Evolutionary conservation across 305 asterid species (phyloP), one percentile per base, ranked within the genome.

Genomic region (Fraxinus platypoda): DNA sequence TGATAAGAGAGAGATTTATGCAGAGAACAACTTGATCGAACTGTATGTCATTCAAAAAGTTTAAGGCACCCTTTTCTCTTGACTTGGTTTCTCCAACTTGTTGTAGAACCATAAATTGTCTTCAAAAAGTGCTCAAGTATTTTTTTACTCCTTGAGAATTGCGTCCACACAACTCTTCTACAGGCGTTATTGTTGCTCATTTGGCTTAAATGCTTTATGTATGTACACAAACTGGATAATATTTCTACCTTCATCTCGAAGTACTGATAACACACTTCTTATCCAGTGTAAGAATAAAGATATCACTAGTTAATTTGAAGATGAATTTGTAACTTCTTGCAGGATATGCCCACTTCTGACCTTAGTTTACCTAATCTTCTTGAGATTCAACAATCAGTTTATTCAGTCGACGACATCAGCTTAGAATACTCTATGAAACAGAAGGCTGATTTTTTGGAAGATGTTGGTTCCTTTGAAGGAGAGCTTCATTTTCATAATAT

Each of bases 281-380:
- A 59, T 68, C 64, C 66, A 38, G 71, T 64, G 31, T 64, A 52
- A 25, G 68, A 81, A 80, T 34, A 66, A 76, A 34, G 70, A 71
- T 88, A 31, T 76, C 1, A 6, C 37, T 83, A 34, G 73, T n/a
- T 71, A 77, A 62, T 78, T 76, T 21, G 37, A 72, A 78, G 59
- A 37, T 76, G 37, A 81, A 82, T 78, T 7, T 73, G 52, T 35
- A 73, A 73, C 71, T 74, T 71, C 84, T 86, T 89, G 87, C 95
- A 97, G 98, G 98, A 90, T 78, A 81, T 84, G 80, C 90, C 83
- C 33, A 83, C 73, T 85, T 81, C 86, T 88, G 94, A 87, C 80
- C 82, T 87, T 84, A 78, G 62, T 71, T 82, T 85, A 85, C 92
- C 87, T n/a, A 82, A 91, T 85, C 87, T 85, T 76, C 81, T 78